Conservation (phyloP, 169 alveolate genomes). For the Cryptosporidium bovis region DNA sequence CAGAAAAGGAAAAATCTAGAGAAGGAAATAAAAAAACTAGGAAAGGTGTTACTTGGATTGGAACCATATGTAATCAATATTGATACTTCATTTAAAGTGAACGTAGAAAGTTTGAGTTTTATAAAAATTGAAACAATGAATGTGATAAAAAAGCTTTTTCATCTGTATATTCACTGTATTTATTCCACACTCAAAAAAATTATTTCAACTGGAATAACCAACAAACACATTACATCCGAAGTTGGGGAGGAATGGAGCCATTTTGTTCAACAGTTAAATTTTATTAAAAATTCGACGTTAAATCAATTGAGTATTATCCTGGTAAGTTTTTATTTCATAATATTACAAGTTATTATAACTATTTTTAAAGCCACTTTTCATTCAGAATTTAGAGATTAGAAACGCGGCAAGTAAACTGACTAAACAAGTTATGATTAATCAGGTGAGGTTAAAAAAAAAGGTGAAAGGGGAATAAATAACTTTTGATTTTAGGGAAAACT, state of each 20-base stretch:
- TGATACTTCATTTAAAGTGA: slow-evolving; percentile 45
- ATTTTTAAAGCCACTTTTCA: slow-evolving; percentile 50
- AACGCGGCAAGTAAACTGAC: slow-evolving; percentile 16
- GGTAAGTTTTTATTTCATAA: slow-evolving; percentile 33
- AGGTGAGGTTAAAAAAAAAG: slow-evolving; percentile 29
- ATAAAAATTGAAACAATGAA: slow-evolving; percentile 17
- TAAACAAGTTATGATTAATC: slow-evolving; percentile 13
- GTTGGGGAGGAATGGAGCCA: slow-evolving; percentile 35
- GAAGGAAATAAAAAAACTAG: slow-evolving; percentile 3
- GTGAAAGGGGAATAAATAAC: not conserved
- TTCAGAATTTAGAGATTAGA: slow-evolving; percentile 61
- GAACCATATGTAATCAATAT: slow-evolving; percentile 30
- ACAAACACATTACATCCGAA: slow-evolving; percentile 8
- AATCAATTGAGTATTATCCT: slow-evolving; percentile 9
- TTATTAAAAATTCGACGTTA: slow-evolving; percentile 21
- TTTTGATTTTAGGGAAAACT: slow-evolving; percentile 5
- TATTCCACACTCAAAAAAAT: slow-evolving; percentile 40
- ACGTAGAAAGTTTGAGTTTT: slow-evolving; percentile 30
- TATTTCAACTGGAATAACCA: slow-evolving; percentile 6
- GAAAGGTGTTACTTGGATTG: slow-evolving; percentile 8
- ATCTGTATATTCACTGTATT: slow-evolving; percentile 48
- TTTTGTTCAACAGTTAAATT: slow-evolving; percentile 12
- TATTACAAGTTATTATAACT: not conserved
- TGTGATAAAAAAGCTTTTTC: slow-evolving; percentile 27
- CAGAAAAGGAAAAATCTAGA: slow-evolving; percentile 5